Conservation (phyloP, 257 asterid genomes). For the Capsicum pubescens region DNA sequence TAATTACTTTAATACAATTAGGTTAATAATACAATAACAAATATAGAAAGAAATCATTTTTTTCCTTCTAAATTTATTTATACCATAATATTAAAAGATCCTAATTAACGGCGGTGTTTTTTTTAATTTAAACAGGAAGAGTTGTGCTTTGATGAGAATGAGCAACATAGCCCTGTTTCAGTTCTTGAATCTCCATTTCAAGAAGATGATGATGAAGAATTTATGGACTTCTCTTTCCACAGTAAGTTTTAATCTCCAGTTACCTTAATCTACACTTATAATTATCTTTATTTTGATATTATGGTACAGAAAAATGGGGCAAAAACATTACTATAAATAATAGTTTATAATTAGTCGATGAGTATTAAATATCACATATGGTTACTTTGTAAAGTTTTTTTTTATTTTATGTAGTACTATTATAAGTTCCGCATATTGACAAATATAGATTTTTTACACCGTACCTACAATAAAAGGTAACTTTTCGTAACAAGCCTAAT, state of each 20-base stretch:
- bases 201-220: conserved; percentile 40
- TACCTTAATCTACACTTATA: not conserved
- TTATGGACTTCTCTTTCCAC: conserved; percentile 36
- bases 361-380: not conserved
- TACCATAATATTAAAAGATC: not conserved
- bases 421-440: not conserved
- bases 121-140: conserved; percentile 43
- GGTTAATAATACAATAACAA: not conserved
- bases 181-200: conserved; percentile 73
- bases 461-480: not conserved
- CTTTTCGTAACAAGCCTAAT: not conserved
- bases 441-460: no score
- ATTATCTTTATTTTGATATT: not conserved
- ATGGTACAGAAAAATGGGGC: no score
- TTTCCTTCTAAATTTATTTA: not conserved
- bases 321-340: not conserved
- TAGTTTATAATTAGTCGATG: not conserved
- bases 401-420: not conserved
- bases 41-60: not conserved
- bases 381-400: not conserved
- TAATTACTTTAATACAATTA: not conserved
- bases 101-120: not conserved
- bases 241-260: conserved; percentile 35
- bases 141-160: conserved; percentile 53
- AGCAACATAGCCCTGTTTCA: conserved; percentile 81